These are phyloP conservation scores for Backusella mclennaniae DNA, from an alignment of 192 early-diverging fungal species.

Conservation along the genomic window DNA sequence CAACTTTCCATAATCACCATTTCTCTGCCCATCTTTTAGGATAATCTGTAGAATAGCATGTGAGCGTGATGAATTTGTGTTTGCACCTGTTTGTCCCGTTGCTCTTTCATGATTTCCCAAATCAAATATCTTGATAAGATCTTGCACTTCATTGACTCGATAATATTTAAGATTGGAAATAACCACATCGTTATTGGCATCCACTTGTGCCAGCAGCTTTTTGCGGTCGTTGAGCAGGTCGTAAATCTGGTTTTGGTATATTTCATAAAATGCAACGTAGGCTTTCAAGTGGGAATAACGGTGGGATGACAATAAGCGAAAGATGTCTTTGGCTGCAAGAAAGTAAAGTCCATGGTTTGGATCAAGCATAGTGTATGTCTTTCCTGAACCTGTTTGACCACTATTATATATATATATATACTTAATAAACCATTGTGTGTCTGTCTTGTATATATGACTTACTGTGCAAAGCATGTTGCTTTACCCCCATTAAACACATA, in stretches of 20 bases:
- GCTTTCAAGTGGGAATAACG: conserved; percentile 73
- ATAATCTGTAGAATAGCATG: conserved; percentile 96
- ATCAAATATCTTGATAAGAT: conserved; percentile 90
- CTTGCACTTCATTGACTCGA: conserved; percentile 74
- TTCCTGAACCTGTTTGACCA: conserved; percentile 84
- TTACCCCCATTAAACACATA: conserved; percentile 95
- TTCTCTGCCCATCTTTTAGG: conserved; percentile 62
- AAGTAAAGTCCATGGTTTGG: conserved; percentile 87
- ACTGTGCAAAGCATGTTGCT: conserved; percentile 98
- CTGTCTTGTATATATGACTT: conserved; percentile 31
- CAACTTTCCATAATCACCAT: conserved; percentile 72
- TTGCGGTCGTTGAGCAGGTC: conserved; percentile 91
- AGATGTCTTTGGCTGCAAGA: conserved; percentile 88
- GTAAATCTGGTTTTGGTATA: conserved; percentile 94
- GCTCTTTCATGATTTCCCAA: conserved; percentile 83
- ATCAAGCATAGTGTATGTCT: conserved; percentile 98
- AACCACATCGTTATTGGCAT: conserved; percentile 93
- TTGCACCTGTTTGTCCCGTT: conserved; percentile 93
- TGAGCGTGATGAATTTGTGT: conserved; percentile 92
- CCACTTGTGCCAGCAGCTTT: conserved; percentile 87
- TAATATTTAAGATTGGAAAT: conserved; percentile 86
- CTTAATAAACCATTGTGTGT: neutral
- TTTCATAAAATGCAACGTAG: conserved; percentile 93
- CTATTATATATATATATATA: conserved; percentile 21
- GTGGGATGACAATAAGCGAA: conserved; percentile 64